These are phyloP conservation scores for Suillus brevipes DNA, from an alignment of 768 basidiomycete species.

Conservation along the genomic window DNA sequence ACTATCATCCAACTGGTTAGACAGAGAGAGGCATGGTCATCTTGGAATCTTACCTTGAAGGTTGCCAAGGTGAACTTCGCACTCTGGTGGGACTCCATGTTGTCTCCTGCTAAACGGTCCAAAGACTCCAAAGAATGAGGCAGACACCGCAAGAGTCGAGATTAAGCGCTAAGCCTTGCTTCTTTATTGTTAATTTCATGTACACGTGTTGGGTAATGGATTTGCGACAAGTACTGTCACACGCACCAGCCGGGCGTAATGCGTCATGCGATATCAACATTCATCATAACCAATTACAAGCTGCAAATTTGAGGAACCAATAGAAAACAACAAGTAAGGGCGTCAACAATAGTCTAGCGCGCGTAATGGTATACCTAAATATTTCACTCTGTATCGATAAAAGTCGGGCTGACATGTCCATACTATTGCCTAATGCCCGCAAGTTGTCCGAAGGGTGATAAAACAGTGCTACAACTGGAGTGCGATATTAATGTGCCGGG, in stretches of 20 bases:
- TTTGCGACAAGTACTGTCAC: background rate
- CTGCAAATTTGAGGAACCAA: too few relatives aligned
- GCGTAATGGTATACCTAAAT: background rate
- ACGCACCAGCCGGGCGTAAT: background rate
- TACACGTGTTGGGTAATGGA: background rate
- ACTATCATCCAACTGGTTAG: conserved; percentile 21
- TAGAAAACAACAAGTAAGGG: too few relatives aligned
- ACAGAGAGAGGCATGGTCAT: background rate
- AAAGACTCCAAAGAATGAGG: background rate
- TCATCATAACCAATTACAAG: background rate
- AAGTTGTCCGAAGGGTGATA: background rate
- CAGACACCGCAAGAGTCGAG: background rate
- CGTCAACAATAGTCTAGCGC: too few relatives aligned
- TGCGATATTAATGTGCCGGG: background rate
- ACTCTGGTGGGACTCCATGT: conserved; percentile 27
- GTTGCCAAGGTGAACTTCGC: conserved; percentile 19
- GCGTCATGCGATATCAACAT: background rate
- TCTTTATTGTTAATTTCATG: background rate
- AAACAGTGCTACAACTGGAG: background rate
- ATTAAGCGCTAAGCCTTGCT: background rate
- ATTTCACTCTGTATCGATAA: too few relatives aligned
- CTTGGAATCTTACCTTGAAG: conserved; percentile 26
- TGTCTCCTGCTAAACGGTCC: background rate
- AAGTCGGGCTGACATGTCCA: background rate
- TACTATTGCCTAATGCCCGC: background rate